Evolutionary conservation across 441 rosid genomes (phyloP), one percentile per base, ranked within the genome.

Genomic region (Erodium trifolium): DNA sequence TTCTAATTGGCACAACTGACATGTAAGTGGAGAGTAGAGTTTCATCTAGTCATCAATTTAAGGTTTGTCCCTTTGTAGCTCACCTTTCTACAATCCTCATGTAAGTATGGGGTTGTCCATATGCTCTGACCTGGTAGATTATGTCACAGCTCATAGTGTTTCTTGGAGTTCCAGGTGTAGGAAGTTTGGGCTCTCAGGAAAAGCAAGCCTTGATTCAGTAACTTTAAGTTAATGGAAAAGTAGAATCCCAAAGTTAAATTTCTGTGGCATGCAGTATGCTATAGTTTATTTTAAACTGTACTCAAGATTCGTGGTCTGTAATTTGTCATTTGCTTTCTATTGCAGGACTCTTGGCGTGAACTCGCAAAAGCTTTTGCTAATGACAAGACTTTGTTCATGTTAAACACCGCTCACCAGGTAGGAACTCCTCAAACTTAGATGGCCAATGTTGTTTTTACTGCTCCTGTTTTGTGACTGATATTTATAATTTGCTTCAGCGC

Each of bases 341-440:
- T 74, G 63, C 83, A 94, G 99, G 92, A 83, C 67, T 91, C 99
- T 3, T 94, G 99, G 99, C 87, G 82, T 77, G 85, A 83, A 70
- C 83, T 94, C 57, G 91, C 96, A 70, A 88, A 82, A 80, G 90
- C 97, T 81, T 94, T 94, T 82, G 93, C 92, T 63, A 86, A 83
- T 81, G 96, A 86, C 68, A 85, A 84, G 74, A 64, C 78, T 31
- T 79, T 94, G 81, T 90, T 94, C 77, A 75, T 82, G 81, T 81
- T 94, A 74, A 90, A 85, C 78, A 75, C 92, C 73, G 78, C 84
- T 76, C 86, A 85, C 87, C 99, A 94, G 96, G 99, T 88, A 81
- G 77, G 74, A 68, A 73, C 63, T 71, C 67, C 45, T 68, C 55
- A 65, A 71, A 13, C 41, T 53, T 72, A 75, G 67, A 13, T 71